These are phyloP conservation scores for Suhomyces guaymorum DNA, from an alignment of 1,139 yeast genomes.

Conservation along the genomic window DNA sequence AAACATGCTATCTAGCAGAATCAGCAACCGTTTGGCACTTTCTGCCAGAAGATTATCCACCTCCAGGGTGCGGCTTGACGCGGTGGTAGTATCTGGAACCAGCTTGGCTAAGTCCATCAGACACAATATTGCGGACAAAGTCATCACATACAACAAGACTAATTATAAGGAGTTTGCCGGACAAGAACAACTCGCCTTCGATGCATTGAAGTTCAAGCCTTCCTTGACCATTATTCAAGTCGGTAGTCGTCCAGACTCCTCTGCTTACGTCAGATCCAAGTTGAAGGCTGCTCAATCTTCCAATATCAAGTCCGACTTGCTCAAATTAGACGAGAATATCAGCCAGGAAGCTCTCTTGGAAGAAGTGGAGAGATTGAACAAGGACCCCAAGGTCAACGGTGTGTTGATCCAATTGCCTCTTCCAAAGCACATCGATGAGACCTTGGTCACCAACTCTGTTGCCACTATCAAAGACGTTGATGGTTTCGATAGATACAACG, in stretches of 20 bases:
- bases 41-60: conserved; percentile 13
- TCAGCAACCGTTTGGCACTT: conserved; percentile 4
- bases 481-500: conserved; percentile 74
- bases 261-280: conserved; percentile 75
- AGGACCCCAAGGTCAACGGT: conserved; percentile 68
- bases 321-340: conserved; percentile 58
- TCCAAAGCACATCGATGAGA: conserved; percentile 70
- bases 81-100: conserved; percentile 48
- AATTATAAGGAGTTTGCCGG: conserved; percentile 23
- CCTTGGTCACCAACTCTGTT: conserved; percentile 66
- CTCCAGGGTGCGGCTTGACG: conserved; percentile 24
- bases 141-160: conserved; percentile 37
- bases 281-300: conserved; percentile 71
- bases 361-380: conserved; percentile 57
- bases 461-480: conserved; percentile 73
- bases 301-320: conserved; percentile 58
- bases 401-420: conserved; percentile 72
- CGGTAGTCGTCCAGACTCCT: conserved; percentile 74
- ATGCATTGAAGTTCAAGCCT: conserved; percentile 53
- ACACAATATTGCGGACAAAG: conserved; percentile 42
- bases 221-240: conserved; percentile 71
- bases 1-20: conserved; percentile 12
- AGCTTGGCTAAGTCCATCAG: conserved; percentile 44
- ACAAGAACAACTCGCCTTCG: conserved; percentile 23
- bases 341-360: conserved; percentile 57